phyloP scores from a whole-genome alignment of 192 early-diverging fungal genomes.

The Backusella circina region DNA sequence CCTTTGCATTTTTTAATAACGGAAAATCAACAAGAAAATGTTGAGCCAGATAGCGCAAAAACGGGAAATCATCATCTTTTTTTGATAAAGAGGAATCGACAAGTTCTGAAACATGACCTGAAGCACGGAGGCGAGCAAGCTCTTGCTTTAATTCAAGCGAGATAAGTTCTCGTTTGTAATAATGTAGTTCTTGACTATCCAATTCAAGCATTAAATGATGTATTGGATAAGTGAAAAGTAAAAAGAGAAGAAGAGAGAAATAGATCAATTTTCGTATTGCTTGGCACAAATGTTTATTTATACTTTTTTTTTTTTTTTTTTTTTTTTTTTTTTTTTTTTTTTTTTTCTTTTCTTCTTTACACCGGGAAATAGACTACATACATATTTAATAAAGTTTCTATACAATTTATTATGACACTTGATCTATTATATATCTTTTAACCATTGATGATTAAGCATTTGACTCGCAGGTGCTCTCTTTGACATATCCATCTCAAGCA shows the following conservation, averaged over 20 bases:
- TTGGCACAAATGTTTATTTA: not conserved
- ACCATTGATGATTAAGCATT: constrained; percentile 24
- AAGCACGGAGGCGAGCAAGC: constrained; percentile 18
- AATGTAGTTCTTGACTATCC: constrained; percentile 42
- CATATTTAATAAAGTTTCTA: not conserved
- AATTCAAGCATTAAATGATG: not conserved
- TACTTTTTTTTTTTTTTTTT: not conserved
- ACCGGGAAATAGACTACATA: not conserved
- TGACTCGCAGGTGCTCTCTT: constrained; percentile 20
- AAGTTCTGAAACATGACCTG: constrained; percentile 22
- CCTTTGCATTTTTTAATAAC: constrained; percentile 36
- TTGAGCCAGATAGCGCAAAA: constrained; percentile 43
- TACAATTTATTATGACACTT: not conserved
- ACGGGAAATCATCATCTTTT: constrained; percentile 37
- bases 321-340: not conserved
- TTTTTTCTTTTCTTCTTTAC: no score
- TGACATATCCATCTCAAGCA: constrained; percentile 49
- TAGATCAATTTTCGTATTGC: not conserved
- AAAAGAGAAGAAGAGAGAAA: not conserved
- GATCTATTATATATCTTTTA: constrained; percentile 12
- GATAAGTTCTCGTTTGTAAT: constrained; percentile 51
- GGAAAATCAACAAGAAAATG: constrained; percentile 46
- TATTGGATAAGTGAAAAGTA: not conserved
- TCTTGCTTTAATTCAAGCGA: constrained; percentile 44
- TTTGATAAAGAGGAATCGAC: constrained; percentile 8